These are phyloP conservation scores for Penicillium riverlandense DNA, from an alignment of 495 filamentous ascomycete genomes.

Conservation along the genomic window DNA sequence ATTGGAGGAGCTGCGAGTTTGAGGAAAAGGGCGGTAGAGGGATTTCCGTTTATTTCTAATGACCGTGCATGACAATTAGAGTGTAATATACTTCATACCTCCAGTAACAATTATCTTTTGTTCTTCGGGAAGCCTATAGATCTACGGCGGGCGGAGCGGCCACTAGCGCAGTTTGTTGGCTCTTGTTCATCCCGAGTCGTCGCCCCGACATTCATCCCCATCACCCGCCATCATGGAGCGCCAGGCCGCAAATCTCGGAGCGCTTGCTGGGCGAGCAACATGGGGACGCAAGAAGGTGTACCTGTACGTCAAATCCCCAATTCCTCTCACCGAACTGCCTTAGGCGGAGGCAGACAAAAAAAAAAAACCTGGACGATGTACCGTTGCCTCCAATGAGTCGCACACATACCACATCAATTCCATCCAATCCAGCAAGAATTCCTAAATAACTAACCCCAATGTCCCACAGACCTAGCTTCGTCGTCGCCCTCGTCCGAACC, in stretches of 20 bases:
- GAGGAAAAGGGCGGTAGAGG: conserved; percentile 15
- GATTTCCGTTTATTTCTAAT: conserved; percentile 16
- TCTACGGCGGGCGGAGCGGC: conserved; percentile 34
- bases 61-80: conserved; percentile 28
- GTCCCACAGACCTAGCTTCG: conserved; percentile 64
- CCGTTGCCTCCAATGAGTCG: too few relatives aligned
- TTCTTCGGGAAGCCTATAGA: neutral
- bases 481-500: conserved; percentile 66
- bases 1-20: conserved; percentile 28
- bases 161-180: conserved; percentile 25
- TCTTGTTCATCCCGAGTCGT: neutral
- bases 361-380: too few relatives aligned
- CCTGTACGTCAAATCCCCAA: neutral
- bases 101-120: too few relatives aligned
- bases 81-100: conserved; percentile 12
- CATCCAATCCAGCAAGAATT: too few relatives aligned
- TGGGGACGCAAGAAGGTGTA: neutral
- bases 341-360: too few relatives aligned
- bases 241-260: neutral
- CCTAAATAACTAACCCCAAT: neutral
- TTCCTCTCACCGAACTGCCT: neutral
- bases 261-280: too few relatives aligned
- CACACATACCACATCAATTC: too few relatives aligned
- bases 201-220: conserved; percentile 2
- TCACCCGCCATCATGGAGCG: conserved; percentile 28